Evolutionary conservation across 78 protist species (phyloP).

Genomic region (Dictyostelium brefeldianum): DNA sequence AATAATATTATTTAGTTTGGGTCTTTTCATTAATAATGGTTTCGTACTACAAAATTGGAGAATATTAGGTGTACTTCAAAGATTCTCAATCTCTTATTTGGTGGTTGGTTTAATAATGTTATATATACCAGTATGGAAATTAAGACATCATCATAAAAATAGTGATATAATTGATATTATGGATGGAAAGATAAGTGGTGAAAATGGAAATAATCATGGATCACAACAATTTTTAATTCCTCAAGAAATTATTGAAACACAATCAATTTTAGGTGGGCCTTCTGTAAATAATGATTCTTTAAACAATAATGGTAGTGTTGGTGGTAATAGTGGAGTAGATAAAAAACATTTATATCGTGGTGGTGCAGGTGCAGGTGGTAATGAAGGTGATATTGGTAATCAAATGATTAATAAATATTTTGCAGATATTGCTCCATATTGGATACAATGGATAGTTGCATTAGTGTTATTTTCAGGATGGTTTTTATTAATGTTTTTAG

Average conservation of each 20-base stretch:
- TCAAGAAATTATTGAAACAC: background rate
- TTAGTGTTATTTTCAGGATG: conserved; percentile 37
- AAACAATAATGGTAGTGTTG: too few species aligned
- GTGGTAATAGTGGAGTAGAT: background rate
- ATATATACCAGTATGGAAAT: conserved; percentile 60
- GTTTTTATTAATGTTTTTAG: conserved; percentile 60
- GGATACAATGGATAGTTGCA: conserved; percentile 64
- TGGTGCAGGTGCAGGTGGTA: background rate
- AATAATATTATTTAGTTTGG: conserved; percentile 70
- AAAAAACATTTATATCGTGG: background rate
- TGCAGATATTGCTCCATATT: conserved; percentile 68
- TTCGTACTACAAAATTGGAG: conserved; percentile 65
- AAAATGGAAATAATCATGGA: background rate
- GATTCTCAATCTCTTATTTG: conserved; percentile 84
- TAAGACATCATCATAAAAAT: background rate
- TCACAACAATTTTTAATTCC: conserved; percentile 1
- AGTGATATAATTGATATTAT: background rate
- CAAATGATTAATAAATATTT: conserved; percentile 2
- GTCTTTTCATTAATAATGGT: conserved; percentile 81
- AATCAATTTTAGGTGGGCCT: background rate
- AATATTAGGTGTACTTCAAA: conserved; percentile 89
- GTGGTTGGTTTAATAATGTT: conserved; percentile 58
- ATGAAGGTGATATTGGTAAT: background rate
- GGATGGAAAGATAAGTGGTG: background rate
- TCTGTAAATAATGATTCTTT: background rate